Percentiles rank a stretch among this genome's conserved stretches.
Evolutionary conservation across 176 grass and related monocot genomes (phyloP).

Genomic region (Rhynchospora pubera): DNA sequence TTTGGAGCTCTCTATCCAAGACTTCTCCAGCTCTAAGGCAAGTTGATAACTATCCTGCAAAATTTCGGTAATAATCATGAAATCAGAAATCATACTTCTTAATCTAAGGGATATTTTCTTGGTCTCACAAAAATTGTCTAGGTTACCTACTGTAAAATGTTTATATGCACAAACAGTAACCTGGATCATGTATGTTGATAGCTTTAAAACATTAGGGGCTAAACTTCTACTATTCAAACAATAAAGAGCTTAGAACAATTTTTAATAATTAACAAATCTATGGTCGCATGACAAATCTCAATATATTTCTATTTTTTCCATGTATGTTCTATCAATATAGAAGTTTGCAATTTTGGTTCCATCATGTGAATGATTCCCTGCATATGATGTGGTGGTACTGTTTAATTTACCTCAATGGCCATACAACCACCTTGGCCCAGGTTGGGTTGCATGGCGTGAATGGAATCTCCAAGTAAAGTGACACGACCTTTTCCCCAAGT

Average conservation of each 20-base stretch:
- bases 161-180: not conserved
- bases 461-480: conserved; percentile 95
- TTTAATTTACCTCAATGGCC: conserved; percentile 83
- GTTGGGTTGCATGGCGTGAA: conserved; percentile 99
- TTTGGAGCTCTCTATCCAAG: conserved; percentile 66
- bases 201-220: not conserved
- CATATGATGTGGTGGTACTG: not conserved
- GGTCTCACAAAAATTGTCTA: not conserved
- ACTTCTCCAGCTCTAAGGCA: conserved; percentile 89
- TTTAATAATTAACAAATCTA: not conserved
- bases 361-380: too few species aligned
- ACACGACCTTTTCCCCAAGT: conserved; percentile 84
- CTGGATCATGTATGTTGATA: not conserved
- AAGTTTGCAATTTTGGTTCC: too few species aligned
- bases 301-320: not conserved
- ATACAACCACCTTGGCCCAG: conserved; percentile 98
- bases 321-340: not conserved
- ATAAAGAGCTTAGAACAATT: not conserved
- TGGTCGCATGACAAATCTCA: not conserved
- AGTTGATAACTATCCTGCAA: conserved; percentile 93
- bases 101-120: not conserved
- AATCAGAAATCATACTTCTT: not conserved
- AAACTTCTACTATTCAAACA: not conserved
- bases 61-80: conserved; percentile 16
- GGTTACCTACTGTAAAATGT: not conserved